Percentiles rank a stretch among this genome's conserved stretches.
Conservation (phyloP, 139 green algal species). For the Tetraselmis chui region DNA sequence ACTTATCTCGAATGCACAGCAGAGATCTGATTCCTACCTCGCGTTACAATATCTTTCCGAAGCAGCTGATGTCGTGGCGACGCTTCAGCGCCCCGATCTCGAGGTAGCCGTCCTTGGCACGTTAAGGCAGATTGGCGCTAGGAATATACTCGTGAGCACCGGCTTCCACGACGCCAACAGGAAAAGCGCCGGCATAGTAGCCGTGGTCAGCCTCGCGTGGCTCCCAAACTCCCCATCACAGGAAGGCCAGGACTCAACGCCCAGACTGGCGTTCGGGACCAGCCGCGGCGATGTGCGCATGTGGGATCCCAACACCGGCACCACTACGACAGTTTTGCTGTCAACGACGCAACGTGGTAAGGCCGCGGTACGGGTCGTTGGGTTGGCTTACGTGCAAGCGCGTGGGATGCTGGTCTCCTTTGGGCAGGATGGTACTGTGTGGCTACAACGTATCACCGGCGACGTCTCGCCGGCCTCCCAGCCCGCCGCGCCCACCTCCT, state of each 20-base stretch:
- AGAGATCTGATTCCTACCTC: not conserved
- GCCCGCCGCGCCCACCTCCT: not conserved
- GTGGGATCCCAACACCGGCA: not conserved
- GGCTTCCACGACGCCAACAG: too few relatives aligned
- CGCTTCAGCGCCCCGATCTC: not conserved
- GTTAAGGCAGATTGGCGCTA: not conserved
- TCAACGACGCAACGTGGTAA: too few relatives aligned
- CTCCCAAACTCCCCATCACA: not conserved
- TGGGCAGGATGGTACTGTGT: not conserved
- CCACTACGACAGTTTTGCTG: not conserved
- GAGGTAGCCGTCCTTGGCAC: not conserved
- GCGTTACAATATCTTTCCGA: not conserved
- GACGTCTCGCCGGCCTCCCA: not conserved
- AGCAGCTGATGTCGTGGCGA: not conserved
- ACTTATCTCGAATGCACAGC: not conserved
- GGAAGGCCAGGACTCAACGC: too few relatives aligned
- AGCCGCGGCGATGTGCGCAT: not conserved
- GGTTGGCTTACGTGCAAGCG: not conserved
- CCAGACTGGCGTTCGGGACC: not conserved
- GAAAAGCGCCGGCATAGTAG: not conserved
- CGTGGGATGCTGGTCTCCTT: not conserved
- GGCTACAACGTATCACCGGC: too few relatives aligned
- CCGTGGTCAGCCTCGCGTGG: not conserved
- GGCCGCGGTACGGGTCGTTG: not conserved
- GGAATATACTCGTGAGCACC: not conserved